Conservation (phyloP, 1,139 yeast species). For the Blastobotrys illinoisensis region DNA sequence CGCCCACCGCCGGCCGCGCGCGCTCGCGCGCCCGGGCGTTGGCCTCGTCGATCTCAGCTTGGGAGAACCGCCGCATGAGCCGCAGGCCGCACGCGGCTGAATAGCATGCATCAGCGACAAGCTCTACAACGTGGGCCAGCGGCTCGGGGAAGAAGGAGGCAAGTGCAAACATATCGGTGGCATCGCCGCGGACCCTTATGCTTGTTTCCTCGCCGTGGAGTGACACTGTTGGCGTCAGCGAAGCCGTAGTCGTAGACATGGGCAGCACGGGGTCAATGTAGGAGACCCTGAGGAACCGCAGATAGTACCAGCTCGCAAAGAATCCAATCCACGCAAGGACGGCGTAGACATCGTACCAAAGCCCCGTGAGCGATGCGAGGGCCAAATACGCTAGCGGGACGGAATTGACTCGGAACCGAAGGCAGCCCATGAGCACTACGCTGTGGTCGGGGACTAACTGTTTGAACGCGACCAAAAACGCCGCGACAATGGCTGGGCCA, state of each 20-base stretch:
- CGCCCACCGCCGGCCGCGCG: constrained; percentile 14
- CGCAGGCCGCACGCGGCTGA: constrained; percentile 10
- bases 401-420: constrained; percentile 62
- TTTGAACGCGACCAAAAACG: constrained; percentile 77
- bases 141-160: constrained; percentile 67
- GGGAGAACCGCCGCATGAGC: constrained; percentile 18
- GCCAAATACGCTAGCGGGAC: constrained; percentile 61
- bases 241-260: constrained; percentile 12
- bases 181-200: constrained; percentile 67
- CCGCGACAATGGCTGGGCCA: constrained; percentile 63
- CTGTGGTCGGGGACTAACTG: constrained; percentile 88
- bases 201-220: constrained; percentile 22
- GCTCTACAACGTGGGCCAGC: constrained; percentile 45
- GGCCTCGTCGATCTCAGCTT: constrained; percentile 22
- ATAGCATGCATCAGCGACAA: constrained; percentile 13
- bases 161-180: constrained; percentile 80
- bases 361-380: constrained; percentile 22
- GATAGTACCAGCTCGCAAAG: constrained; percentile 62
- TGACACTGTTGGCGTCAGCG: constrained; percentile 2
- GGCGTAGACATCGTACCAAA: constrained; percentile 25
- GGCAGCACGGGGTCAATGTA: constrained; percentile 34
- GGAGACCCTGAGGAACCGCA: constrained; percentile 64
- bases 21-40: constrained; percentile 21
- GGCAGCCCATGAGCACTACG: constrained; percentile 56
- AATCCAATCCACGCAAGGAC: constrained; percentile 67